phyloP scores from a whole-genome alignment of 2,329 filamentous ascomycete species.

The Fusarium circinatum region DNA sequence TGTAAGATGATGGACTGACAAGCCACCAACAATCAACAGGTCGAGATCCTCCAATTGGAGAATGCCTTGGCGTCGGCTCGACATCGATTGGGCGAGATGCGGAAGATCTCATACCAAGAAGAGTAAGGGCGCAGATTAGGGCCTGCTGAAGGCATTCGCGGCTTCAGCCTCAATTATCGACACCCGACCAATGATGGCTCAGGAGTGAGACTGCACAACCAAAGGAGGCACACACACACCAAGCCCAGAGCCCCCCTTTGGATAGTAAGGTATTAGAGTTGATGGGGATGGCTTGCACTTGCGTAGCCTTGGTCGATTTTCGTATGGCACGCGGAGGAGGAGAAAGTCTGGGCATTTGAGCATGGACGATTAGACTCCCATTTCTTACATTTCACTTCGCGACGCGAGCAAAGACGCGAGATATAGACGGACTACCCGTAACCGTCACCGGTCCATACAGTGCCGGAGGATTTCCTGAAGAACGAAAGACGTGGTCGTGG shows the following conservation, averaged over 20 bases:
- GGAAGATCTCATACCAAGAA: slow-evolving; percentile 94
- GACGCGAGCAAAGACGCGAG: slow-evolving; percentile 1
- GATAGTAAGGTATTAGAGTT: slow-evolving; percentile 3
- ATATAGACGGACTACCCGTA: slow-evolving; percentile 2
- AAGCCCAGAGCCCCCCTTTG: background rate
- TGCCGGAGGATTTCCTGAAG: background rate
- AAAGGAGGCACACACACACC: background rate
- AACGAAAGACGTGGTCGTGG: background rate
- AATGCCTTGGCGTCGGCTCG: slow-evolving; percentile 84
- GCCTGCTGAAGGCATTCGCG: slow-evolving; percentile 5
- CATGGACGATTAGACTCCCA: background rate
- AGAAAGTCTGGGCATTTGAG: background rate
- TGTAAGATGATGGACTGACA: slow-evolving; percentile 28
- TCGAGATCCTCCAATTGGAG: slow-evolving; percentile 96
- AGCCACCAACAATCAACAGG: slow-evolving; percentile 67
- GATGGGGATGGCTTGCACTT: slow-evolving; percentile 16
- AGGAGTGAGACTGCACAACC: background rate
- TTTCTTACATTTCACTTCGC: background rate
- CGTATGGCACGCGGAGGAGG: background rate
- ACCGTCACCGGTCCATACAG: background rate
- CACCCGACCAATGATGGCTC: background rate
- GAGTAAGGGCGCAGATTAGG: slow-evolving; percentile 56
- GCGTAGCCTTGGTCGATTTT: background rate
- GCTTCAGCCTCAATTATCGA: slow-evolving; percentile 3
- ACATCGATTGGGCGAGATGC: slow-evolving; percentile 92